Evolutionary conservation across 2,329 filamentous ascomycete species (phyloP), one percentile per base, ranked within the genome.

Genomic region (Penicillium concentricum): DNA sequence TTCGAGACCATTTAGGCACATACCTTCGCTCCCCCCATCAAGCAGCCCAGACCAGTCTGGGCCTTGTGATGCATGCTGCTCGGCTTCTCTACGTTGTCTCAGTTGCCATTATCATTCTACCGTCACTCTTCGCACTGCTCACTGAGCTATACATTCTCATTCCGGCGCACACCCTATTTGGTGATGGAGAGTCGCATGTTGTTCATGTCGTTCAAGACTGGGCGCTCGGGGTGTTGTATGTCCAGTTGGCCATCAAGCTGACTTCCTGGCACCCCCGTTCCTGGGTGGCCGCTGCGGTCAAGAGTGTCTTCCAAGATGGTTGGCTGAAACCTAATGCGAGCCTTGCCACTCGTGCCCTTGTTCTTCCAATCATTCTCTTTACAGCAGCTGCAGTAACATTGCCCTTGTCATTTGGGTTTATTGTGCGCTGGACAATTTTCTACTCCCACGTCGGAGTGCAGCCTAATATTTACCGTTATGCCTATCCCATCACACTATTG

Each of bases 181-280:
- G 68, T 8, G 65, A 67, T 16, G 62, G 65, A 15, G 56, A 74
- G 34, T 68, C 67, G 2, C 75, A 76, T 52, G 67, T 76, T 8
- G 85, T 97, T 41, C 89, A 95, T 60, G 82, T 97, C 59, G 87
- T 97, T 41, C 93, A 97, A 71, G 88, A 92, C 56, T 99, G 93
- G 92, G 96, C 92, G 0, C 80, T 99, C 1, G 94, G 94, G 5
- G 83, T 99, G 22, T 82, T 99, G 3, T 97, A 96, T 72, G 82
- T 95, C 30, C 92, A 96, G 62, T 85, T 97, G 66, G 84, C 84
- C 0, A 83, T 86, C 16, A 87, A 89, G 38, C 77, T 91, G 66
- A 81, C 92, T 26, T 79, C 88, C 13, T 82, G 87, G 67, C 82
- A 91, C 61, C 84, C 85, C 9, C 82, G 86, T 10, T 88, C 88